Percentiles rank a stretch among this genome's conserved stretches.
phyloP scores from a whole-genome alignment of 768 basidiomycete species.

The Lentinula aciculospora region DNA sequence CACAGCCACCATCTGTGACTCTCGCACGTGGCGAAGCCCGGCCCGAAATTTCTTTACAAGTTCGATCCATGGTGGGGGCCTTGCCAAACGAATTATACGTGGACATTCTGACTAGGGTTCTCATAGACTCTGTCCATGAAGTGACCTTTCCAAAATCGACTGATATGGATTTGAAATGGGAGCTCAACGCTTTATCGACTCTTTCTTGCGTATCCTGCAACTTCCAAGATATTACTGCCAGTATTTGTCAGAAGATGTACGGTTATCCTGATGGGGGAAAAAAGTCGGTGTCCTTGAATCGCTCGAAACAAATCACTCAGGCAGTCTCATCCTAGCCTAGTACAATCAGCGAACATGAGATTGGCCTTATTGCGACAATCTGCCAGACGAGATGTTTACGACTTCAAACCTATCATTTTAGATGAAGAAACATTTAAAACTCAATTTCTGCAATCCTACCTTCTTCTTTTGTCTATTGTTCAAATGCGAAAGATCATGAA shows the following conservation, averaged over 20 bases:
- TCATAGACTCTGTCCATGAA: not conserved
- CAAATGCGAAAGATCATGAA: not conserved
- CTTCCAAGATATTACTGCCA: not conserved
- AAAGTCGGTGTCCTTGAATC: not conserved
- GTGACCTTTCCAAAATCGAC: not conserved
- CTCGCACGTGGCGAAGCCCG: not conserved
- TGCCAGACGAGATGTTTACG: not conserved
- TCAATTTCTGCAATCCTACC: not conserved
- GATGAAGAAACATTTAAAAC: conserved; percentile 1
- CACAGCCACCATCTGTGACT: not conserved
- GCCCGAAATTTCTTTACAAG: not conserved
- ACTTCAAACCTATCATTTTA: not conserved
- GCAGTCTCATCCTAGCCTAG: not conserved
- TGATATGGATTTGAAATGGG: not conserved
- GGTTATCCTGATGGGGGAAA: not conserved
- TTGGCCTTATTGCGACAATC: not conserved
- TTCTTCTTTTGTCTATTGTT: not conserved
- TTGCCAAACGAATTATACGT: not conserved
- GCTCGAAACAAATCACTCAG: not conserved
- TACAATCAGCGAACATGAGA: not conserved
- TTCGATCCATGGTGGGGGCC: not conserved
- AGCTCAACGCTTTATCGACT: not conserved
- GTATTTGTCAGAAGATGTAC: not conserved
- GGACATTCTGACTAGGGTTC: not conserved
- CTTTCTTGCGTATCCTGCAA: not conserved